Evolutionary conservation across 768 basidiomycete species (phyloP).

Genomic region (Botryobasidium botryosum): DNA sequence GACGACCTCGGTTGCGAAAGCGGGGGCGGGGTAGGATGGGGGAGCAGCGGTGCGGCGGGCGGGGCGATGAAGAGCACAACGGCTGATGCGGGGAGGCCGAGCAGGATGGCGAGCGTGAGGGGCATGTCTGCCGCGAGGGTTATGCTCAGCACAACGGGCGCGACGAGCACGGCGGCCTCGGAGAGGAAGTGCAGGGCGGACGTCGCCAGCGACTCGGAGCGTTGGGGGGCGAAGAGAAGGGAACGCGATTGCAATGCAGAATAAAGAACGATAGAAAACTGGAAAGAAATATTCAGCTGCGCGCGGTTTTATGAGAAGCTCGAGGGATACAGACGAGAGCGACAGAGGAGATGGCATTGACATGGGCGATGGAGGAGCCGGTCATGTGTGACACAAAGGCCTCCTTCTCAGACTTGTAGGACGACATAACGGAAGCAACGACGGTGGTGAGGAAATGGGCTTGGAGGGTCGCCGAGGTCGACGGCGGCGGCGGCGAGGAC

Average conservation of each 20-base stretch:
- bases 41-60: slow-evolving; percentile 23
- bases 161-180: slow-evolving; percentile 48
- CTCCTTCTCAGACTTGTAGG: slow-evolving; percentile 68
- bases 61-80: slow-evolving; percentile 29
- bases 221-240: slow-evolving; percentile 20
- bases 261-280: slow-evolving; percentile 63
- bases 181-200: slow-evolving; percentile 21
- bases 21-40: slow-evolving; percentile 14
- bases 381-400: slow-evolving; percentile 59
- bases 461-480: too few species aligned
- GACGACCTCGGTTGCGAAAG: slow-evolving; percentile 5
- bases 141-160: slow-evolving; percentile 70
- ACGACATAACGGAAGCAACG: too few species aligned
- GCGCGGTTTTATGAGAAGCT: not conserved
- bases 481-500: too few species aligned
- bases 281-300: slow-evolving; percentile 11
- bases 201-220: slow-evolving; percentile 14
- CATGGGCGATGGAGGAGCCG: slow-evolving; percentile 49
- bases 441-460: too few species aligned
- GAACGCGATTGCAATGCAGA: slow-evolving; percentile 35
- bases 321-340: slow-evolving; percentile 51
- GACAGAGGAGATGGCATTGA: slow-evolving; percentile 51
- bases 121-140: slow-evolving; percentile 55
- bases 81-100: slow-evolving; percentile 31
- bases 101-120: slow-evolving; percentile 29